Evolutionary conservation across 345 rosid genomes (phyloP), one percentile per base, ranked within the genome.

Genomic region (Mallotus nudiflorus): DNA sequence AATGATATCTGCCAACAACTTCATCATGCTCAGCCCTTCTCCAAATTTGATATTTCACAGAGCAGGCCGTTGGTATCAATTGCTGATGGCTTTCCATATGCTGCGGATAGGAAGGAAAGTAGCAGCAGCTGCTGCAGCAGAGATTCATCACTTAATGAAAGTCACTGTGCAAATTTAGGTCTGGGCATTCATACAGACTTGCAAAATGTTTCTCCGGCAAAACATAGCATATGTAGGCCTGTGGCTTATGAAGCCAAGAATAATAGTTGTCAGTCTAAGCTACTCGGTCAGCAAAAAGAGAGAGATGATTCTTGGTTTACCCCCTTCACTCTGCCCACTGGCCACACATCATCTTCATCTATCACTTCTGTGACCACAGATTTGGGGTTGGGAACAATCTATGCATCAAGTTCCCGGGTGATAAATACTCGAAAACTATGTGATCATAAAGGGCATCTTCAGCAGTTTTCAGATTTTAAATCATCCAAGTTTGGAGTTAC

Each of bases 311-410:
- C 55, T 46, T 44, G 49, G 55, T 52, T 29, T 33, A 60, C 72
- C 48, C 77, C 66, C 42, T 20, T 56, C 11, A 51, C 74, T 58
- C 68, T 61, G 58, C 70, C 51, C 25, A 68, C 72, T 75, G 79
- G 72, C 15, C 71, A 31, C 59, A 19, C 73, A 39, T 72, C 84
- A 10, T 60, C 64, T 63, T 60, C 59, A 11, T 75, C 75, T 66
- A 53, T 39, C 46, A 24, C 77, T 66, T 72, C 84, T 53, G 85
- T 88, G 29, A 82, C 90, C 11, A 91, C 90, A 25, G 89, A 85
- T 79, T 71, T 86, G 70, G 88, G 84, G 15, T 62, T 87, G 71
- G 89, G 89, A 73, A 82, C 87, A 20, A 69, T 80, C 28, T 83
- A 83, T 39, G 68, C 87, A 50, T 75, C 87, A 14, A 78, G 48